These are phyloP conservation scores for Alternaria postmessia DNA, from an alignment of 2,329 filamentous ascomycete species.

Conservation along the genomic window DNA sequence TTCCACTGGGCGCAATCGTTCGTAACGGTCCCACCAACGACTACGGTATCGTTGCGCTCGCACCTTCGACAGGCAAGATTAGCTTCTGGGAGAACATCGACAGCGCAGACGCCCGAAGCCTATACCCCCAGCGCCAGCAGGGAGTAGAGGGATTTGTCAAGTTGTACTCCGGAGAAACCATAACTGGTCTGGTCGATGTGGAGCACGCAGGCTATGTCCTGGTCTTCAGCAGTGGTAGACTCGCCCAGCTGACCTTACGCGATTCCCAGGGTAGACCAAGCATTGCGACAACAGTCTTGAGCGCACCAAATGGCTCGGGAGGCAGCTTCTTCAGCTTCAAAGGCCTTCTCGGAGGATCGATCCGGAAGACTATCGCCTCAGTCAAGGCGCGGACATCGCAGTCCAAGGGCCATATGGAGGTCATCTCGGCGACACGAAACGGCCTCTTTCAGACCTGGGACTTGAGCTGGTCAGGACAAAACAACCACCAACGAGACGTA, in stretches of 20 bases:
- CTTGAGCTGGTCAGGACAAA: slow-evolving; percentile 85
- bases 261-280: slow-evolving; percentile 86
- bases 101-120: slow-evolving; percentile 81
- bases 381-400: slow-evolving; percentile 76
- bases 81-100: slow-evolving; percentile 97
- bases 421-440: slow-evolving; percentile 79
- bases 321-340: slow-evolving; percentile 85
- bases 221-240: slow-evolving; percentile 81
- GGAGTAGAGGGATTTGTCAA: slow-evolving; percentile 80
- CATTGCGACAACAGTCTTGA: slow-evolving; percentile 80
- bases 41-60: slow-evolving; percentile 85
- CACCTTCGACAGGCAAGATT: slow-evolving; percentile 83
- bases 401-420: slow-evolving; percentile 82
- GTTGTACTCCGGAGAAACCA: slow-evolving; percentile 78
- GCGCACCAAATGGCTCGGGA: slow-evolving; percentile 61
- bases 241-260: slow-evolving; percentile 85
- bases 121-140: slow-evolving; percentile 81
- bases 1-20: slow-evolving; percentile 85
- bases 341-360: slow-evolving; percentile 73
- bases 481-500: slow-evolving; percentile 74
- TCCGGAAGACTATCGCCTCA: slow-evolving; percentile 80
- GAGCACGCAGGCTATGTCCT: slow-evolving; percentile 89
- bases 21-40: slow-evolving; percentile 79
- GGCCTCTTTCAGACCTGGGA: slow-evolving; percentile 87
- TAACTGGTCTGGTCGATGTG: slow-evolving; percentile 79